Evolutionary conservation across 2,329 filamentous ascomycete genomes (phyloP), one percentile per base, ranked within the genome.

Genomic region (Fusarium sp.): DNA sequence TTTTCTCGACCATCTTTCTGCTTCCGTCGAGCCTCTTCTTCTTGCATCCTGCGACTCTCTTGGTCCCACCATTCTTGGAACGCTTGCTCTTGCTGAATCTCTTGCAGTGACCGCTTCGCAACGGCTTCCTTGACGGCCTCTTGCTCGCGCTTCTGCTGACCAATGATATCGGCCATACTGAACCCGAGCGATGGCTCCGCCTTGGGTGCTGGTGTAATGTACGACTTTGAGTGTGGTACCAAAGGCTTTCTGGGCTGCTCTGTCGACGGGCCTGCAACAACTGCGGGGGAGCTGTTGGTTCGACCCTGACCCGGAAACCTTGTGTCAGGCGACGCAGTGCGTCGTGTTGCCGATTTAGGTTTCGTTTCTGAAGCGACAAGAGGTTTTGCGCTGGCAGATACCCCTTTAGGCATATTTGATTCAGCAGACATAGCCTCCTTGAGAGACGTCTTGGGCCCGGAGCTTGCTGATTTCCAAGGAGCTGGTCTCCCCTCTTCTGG

Each of bases 1-100:
- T 86, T 82, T 46, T 81, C 80, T 61, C 79, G 80, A 34, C 76
- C 77, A 24, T 72, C 69, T 34, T 79, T 81, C 44, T 78, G 76
- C 25, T 79, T 76, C 52, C 81, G 78, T 46, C 80, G 76, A 5
- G 84, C 84, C 66, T 88, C 87, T 65, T 89, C 89, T 71, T 91
- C 88, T 69, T 91, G 90, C 40, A 91, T 88, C 29, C 92, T 86
- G 64, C 86, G 86, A 74, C 91, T 94, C 79, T 97, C 94, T 67
- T 92, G 90, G 71, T 97, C 93, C 94, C 94, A 97, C 94, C 94
- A 97, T 78, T 97, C 91, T 77, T 98, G 93, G 78, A 99, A 99
- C 54, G 94, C 94, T 77, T 99, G 96, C 80, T 99, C 96, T 71
- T 96, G 90, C 78, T 99, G 96, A 63, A 99, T 99, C 69, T 98